phyloP scores from a whole-genome alignment of 768 basidiomycete genomes.

The Tremella yokohamensis region DNA sequence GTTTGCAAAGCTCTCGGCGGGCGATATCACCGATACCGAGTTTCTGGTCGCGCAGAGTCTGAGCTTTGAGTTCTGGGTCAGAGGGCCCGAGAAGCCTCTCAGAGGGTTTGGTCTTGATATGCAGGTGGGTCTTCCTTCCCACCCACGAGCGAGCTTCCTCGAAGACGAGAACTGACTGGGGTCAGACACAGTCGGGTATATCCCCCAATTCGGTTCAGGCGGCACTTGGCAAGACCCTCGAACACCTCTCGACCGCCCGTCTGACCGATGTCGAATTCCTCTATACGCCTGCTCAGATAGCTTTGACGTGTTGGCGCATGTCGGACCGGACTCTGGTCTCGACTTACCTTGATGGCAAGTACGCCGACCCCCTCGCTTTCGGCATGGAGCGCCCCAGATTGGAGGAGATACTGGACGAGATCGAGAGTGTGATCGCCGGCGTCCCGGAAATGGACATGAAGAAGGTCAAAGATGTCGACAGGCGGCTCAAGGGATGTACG shows the following conservation, averaged over 20 bases:
- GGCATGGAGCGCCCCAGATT: slow-evolving; percentile 32
- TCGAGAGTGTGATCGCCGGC: slow-evolving; percentile 59
- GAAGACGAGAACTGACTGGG: not conserved
- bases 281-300: slow-evolving; percentile 90
- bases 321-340: slow-evolving; percentile 58
- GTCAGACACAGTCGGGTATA: not conserved
- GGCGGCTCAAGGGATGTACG: slow-evolving; percentile 78
- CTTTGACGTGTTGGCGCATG: slow-evolving; percentile 70
- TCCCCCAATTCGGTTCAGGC: slow-evolving; percentile 55
- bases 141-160: not conserved
- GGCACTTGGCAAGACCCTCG: slow-evolving; percentile 65
- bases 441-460: slow-evolving; percentile 68
- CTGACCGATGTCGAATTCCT: slow-evolving; percentile 87
- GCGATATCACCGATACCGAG: slow-evolving; percentile 88
- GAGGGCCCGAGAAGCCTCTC: slow-evolving; percentile 43
- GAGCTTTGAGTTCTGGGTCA: slow-evolving; percentile 83
- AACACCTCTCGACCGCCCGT: slow-evolving; percentile 70
- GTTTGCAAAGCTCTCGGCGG: slow-evolving; percentile 73
- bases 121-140: slow-evolving; percentile 35
- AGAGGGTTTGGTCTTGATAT: slow-evolving; percentile 47
- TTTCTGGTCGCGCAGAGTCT: slow-evolving; percentile 94
- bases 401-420: slow-evolving; percentile 54
- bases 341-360: slow-evolving; percentile 26
- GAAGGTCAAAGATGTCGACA: slow-evolving; percentile 81
- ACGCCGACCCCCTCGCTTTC: slow-evolving; percentile 16